Percentiles rank a stretch among this genome's conserved stretches.
Evolutionary conservation across 1,284 basidiomycete genomes (phyloP).

Genomic region (Papiliotrema flavescens): DNA sequence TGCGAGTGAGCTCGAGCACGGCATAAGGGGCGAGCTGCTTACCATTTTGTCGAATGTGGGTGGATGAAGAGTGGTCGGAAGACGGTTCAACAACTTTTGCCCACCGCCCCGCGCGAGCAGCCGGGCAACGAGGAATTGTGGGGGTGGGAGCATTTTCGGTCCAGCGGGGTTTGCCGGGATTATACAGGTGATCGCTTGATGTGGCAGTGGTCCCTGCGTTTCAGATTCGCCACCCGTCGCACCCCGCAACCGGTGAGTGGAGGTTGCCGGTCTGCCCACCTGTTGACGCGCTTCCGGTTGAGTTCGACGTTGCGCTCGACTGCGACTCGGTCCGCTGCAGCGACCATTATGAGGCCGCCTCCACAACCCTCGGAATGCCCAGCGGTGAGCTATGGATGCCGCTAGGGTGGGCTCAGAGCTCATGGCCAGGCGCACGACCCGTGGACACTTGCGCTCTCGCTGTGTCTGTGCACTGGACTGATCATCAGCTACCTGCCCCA

Average conservation of each 20-base stretch:
- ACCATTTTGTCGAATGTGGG: slow-evolving; percentile 17
- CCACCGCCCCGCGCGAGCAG: not conserved
- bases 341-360: not conserved
- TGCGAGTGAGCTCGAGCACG: slow-evolving; percentile 1
- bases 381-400: not conserved
- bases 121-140: no score
- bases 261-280: not conserved
- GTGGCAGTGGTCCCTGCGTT: not conserved
- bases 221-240: not conserved
- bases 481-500: slow-evolving; percentile 86
- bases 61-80: not conserved
- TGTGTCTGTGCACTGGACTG: slow-evolving; percentile 71
- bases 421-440: slow-evolving; percentile 58
- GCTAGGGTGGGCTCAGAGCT: not conserved
- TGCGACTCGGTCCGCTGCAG: no score
- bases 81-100: slow-evolving; percentile 7
- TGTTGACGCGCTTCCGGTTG: not conserved
- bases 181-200: not conserved
- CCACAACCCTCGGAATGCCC: slow-evolving; percentile 9
- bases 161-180: not conserved
- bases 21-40: not conserved
- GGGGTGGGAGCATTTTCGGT: slow-evolving; percentile 1
- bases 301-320: not conserved
- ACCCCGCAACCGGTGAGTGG: not conserved
- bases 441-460: slow-evolving; percentile 67